These are phyloP conservation scores for Aurantiochytrium sp. DNA, from an alignment of 108 stramenopile species.

Conservation along the genomic window DNA sequence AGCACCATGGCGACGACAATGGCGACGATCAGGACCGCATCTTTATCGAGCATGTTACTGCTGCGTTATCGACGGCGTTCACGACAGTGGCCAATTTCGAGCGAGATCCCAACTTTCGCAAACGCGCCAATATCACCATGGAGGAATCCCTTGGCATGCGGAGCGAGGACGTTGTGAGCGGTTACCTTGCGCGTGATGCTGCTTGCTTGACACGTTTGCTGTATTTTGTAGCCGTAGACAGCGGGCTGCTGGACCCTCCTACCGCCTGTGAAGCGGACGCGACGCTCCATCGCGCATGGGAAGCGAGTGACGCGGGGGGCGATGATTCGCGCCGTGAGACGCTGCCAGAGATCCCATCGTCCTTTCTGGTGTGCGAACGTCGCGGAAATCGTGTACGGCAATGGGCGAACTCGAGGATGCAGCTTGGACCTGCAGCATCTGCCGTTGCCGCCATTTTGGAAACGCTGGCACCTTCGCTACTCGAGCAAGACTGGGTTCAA, in stretches of 20 bases:
- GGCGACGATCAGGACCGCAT: background rate
- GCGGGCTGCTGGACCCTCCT: background rate
- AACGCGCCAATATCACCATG: background rate
- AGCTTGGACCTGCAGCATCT: background rate
- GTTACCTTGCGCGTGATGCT: background rate
- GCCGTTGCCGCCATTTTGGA: background rate
- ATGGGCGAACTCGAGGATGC: background rate
- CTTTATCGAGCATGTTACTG: background rate
- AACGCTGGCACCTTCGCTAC: background rate
- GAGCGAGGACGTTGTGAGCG: background rate
- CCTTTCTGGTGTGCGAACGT: background rate
- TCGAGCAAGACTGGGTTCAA: background rate
- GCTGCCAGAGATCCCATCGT: background rate
- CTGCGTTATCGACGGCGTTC: background rate
- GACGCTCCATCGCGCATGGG: background rate
- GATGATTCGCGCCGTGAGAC: background rate
- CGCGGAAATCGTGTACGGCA: background rate
- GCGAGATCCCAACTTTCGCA: background rate
- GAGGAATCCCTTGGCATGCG: background rate
- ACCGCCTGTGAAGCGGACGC: background rate
- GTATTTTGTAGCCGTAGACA: background rate
- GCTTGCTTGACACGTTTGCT: background rate
- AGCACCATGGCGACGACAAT: background rate
- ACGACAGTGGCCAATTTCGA: background rate
- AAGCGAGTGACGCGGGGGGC: background rate